phyloP scores from a whole-genome alignment of 352 stramenopile genomes.

The Elongisporangium prolatum region DNA sequence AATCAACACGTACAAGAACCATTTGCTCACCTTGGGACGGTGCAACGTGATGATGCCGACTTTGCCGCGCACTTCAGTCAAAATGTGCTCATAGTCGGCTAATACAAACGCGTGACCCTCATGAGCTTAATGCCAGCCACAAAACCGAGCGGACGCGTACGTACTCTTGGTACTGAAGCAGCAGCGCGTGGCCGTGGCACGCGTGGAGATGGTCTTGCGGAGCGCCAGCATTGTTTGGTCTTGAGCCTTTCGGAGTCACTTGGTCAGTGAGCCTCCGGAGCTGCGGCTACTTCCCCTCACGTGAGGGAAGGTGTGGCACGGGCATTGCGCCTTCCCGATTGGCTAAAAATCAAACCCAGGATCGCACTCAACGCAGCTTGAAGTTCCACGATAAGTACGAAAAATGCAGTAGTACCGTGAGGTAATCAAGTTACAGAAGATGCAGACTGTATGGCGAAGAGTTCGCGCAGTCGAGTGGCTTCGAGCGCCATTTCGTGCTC shows the following conservation, averaged over 20 bases:
- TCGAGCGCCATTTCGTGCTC: slow-evolving; percentile 82
- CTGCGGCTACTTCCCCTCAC: slow-evolving; percentile 5
- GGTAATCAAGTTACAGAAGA: too few species aligned
- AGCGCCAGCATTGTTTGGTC: slow-evolving; percentile 41
- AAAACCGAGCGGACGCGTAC: background rate
- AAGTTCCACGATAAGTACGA: background rate
- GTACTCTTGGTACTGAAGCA: slow-evolving; percentile 55
- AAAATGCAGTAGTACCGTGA: too few species aligned
- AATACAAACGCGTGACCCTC: slow-evolving; percentile 9
- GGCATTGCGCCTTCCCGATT: slow-evolving; percentile 12
- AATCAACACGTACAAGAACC: too few species aligned
- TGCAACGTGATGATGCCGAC: slow-evolving; percentile 96
- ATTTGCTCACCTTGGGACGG: slow-evolving; percentile 85
- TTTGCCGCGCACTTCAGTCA: slow-evolving; percentile 81
- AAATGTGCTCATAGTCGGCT: slow-evolving; percentile 84
- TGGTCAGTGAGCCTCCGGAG: background rate
- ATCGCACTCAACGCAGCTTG: slow-evolving; percentile 4
- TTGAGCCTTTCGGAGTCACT: background rate
- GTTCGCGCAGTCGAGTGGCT: slow-evolving; percentile 27
- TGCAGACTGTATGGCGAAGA: slow-evolving; percentile 20
- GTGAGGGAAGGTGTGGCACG: slow-evolving; percentile 10
- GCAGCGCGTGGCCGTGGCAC: slow-evolving; percentile 26
- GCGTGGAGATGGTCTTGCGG: slow-evolving; percentile 18
- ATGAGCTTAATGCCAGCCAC: slow-evolving; percentile 2
- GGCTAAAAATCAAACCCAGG: slow-evolving; percentile 13